These are phyloP conservation scores for Desmodesmus armatus DNA, from an alignment of 139 green algal species.

Conservation along the genomic window DNA sequence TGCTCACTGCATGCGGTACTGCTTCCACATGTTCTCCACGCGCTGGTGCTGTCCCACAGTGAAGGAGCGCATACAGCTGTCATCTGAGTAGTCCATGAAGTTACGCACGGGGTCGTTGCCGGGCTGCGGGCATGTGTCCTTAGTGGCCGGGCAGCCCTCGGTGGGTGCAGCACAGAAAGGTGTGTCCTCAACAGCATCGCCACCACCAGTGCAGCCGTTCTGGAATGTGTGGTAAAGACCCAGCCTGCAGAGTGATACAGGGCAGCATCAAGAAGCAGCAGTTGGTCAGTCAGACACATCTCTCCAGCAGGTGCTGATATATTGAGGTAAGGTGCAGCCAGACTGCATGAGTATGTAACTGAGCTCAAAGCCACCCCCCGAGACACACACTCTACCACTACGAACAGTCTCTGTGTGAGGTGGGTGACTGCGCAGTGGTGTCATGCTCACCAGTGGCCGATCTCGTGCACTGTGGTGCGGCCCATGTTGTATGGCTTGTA, in stretches of 20 bases:
- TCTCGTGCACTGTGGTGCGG: slow-evolving; percentile 42
- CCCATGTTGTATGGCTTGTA: slow-evolving; percentile 50
- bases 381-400: no score
- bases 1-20: no score
- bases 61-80: slow-evolving; percentile 47
- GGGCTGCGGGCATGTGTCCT: slow-evolving; percentile 45
- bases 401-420: neutral
- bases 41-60: slow-evolving; percentile 37
- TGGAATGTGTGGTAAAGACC: slow-evolving; percentile 49
- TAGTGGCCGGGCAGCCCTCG: slow-evolving; percentile 38
- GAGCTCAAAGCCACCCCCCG: neutral
- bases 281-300: no score
- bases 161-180: slow-evolving; percentile 31
- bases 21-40: slow-evolving; percentile 47
- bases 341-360: neutral
- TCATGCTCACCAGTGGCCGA: slow-evolving; percentile 46
- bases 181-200: slow-evolving; percentile 44
- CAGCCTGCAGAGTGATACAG: neutral
- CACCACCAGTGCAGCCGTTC: slow-evolving; percentile 39
- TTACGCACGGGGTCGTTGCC: slow-evolving; percentile 43
- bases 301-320: no score
- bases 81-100: slow-evolving; percentile 53
- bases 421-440: neutral
- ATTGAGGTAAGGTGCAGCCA: no score
- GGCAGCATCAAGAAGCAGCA: neutral